Percentiles rank a stretch among this genome's conserved stretches.
phyloP scores from a whole-genome alignment of 2,329 filamentous ascomycete species.

The Aspergillus udagawae region DNA sequence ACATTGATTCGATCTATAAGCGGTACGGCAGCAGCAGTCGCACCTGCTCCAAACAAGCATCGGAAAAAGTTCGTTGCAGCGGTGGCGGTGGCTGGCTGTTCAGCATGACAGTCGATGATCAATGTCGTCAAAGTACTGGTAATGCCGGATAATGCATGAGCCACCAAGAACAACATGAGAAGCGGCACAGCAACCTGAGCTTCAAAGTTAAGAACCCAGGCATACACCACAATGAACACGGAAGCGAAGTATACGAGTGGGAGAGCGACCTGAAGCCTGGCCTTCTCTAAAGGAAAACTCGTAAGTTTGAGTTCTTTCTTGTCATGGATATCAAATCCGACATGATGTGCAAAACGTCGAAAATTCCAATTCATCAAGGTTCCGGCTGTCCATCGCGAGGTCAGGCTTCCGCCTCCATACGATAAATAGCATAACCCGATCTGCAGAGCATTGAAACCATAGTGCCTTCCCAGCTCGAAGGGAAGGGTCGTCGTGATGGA shows the following conservation, averaged over 20 bases:
- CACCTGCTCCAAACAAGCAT: conserved; percentile 14
- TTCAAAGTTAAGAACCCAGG: conserved; percentile 11
- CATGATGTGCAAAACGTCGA: conserved; percentile 1
- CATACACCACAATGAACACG: conserved; percentile 6
- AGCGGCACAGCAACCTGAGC: conserved; percentile 14
- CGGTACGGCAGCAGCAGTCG: conserved; percentile 15
- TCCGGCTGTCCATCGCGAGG: conserved; percentile 16
- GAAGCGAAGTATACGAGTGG: background rate
- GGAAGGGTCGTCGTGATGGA: conserved; percentile 36
- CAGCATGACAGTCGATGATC: conserved; percentile 14
- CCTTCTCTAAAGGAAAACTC: conserved; percentile 10
- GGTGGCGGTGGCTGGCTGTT: conserved; percentile 15
- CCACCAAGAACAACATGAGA: conserved; percentile 18
- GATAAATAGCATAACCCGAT: conserved; percentile 22
- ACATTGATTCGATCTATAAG: conserved; percentile 18
- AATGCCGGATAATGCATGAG: conserved; percentile 4
- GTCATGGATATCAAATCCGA: conserved; percentile 1
- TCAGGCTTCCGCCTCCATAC: conserved; percentile 21
- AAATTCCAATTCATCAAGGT: conserved; percentile 10
- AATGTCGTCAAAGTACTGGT: conserved; percentile 15
- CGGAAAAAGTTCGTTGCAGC: conserved; percentile 19
- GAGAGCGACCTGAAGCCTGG: conserved; percentile 4
- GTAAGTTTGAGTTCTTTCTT: conserved; percentile 6
- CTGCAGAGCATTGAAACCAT: conserved; percentile 22
- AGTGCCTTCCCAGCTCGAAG: conserved; percentile 26